These are phyloP conservation scores for Coffea canephora DNA, from an alignment of 257 asterid species.

Conservation along the genomic window DNA sequence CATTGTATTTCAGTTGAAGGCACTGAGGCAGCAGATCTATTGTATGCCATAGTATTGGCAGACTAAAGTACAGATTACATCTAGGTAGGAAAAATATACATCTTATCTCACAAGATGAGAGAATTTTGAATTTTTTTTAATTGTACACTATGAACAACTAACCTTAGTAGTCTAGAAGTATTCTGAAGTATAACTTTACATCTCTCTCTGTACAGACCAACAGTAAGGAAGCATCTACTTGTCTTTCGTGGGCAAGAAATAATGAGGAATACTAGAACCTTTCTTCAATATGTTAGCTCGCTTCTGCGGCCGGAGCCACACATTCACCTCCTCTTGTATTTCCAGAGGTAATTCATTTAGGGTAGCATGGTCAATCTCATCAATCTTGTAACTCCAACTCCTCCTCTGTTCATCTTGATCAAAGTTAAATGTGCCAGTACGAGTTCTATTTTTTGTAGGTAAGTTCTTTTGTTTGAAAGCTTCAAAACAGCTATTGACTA, in stretches of 20 bases:
- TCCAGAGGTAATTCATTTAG: constrained; percentile 69
- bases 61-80: not conserved
- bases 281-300: constrained; percentile 47
- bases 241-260: constrained; percentile 51
- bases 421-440: constrained; percentile 21
- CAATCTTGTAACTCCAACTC: constrained; percentile 54
- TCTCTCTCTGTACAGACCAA: not conserved
- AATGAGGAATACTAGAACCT: constrained; percentile 63
- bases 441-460: constrained; percentile 27
- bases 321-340: constrained; percentile 78
- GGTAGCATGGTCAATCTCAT: constrained; percentile 70
- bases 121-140: not conserved
- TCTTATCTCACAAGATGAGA: not conserved
- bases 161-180: not conserved
- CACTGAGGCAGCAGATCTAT: not conserved
- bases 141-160: not conserved
- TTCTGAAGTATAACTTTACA: not conserved
- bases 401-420: constrained; percentile 35
- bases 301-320: constrained; percentile 68
- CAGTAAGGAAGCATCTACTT: constrained; percentile 13
- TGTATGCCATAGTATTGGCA: not conserved
- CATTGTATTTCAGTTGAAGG: too few species aligned
- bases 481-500: constrained; percentile 14
- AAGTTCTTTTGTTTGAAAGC: constrained; percentile 25
- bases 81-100: not conserved